phyloP scores from a whole-genome alignment of 306 rosid genomes.

The Purshia tridentata region DNA sequence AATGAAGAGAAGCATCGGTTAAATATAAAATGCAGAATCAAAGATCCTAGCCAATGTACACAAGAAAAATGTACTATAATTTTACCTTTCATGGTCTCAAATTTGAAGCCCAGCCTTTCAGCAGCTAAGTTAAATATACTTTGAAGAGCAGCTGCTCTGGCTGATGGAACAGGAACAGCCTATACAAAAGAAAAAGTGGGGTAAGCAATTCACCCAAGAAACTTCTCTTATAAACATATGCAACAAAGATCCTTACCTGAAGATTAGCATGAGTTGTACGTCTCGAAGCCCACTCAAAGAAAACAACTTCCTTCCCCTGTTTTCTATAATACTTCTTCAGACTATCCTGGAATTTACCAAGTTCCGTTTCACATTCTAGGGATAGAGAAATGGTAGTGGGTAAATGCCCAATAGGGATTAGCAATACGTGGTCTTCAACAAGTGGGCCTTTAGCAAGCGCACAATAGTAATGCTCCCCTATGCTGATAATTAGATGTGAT shows the following conservation, averaged over 20 bases:
- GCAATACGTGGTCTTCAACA: slow-evolving; percentile 77
- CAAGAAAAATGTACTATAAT: neutral
- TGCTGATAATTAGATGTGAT: slow-evolving; percentile 75
- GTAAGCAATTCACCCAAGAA: neutral
- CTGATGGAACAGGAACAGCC: slow-evolving; percentile 80
- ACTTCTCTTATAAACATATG: neutral
- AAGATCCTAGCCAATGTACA: neutral
- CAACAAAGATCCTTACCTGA: slow-evolving; percentile 54
- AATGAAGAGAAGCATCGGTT: slow-evolving; percentile 30
- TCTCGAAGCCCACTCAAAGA: slow-evolving; percentile 87
- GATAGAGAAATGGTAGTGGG: slow-evolving; percentile 63
- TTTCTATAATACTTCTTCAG: slow-evolving; percentile 56
- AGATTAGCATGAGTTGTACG: slow-evolving; percentile 88
- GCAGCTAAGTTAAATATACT: slow-evolving; percentile 85
- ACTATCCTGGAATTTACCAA: slow-evolving; percentile 58
- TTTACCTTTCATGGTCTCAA: slow-evolving; percentile 56
- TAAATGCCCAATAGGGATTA: slow-evolving; percentile 78
- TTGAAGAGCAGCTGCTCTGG: slow-evolving; percentile 61
- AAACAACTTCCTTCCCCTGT: slow-evolving; percentile 77
- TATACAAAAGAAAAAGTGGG: slow-evolving; percentile 37
- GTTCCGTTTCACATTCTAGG: slow-evolving; percentile 61
- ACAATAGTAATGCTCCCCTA: slow-evolving; percentile 80
- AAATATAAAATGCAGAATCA: slow-evolving; percentile 26
- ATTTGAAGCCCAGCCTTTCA: slow-evolving; percentile 71
- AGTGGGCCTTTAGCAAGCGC: slow-evolving; percentile 96